Evolutionary conservation across 169 alveolate species (phyloP).

Genomic region (Plasmodium inui): DNA sequence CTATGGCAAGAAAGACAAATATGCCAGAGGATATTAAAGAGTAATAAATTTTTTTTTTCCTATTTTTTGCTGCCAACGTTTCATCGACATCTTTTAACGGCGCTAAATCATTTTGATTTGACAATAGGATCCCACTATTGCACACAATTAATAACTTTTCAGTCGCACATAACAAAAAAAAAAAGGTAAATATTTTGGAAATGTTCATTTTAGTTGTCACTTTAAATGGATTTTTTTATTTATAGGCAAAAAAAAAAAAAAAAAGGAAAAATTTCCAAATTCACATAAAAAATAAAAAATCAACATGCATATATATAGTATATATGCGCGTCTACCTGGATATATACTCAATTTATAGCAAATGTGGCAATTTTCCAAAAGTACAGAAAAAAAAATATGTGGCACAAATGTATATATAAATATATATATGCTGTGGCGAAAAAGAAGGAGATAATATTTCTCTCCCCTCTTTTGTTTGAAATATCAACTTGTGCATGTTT

Average conservation of each 20-base stretch:
- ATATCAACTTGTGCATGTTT: neutral
- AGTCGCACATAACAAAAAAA: conserved; percentile 11
- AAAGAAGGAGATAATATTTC: neutral
- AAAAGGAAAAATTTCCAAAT: neutral
- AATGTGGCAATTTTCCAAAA: neutral
- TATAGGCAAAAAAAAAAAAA: neutral
- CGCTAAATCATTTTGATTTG: neutral
- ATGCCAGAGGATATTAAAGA: conserved; percentile 25
- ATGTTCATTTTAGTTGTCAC: conserved; percentile 14
- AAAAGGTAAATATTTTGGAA: conserved; percentile 1
- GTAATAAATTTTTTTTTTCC: conserved; percentile 6
- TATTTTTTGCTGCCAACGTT: neutral
- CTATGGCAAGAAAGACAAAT: neutral
- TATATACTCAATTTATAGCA: neutral
- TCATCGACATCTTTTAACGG: conserved; percentile 14
- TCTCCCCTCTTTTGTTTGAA: neutral
- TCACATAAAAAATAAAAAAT: neutral
- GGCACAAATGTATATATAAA: neutral
- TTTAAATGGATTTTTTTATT: neutral
- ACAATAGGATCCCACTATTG: neutral
- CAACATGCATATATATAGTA: neutral
- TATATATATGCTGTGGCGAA: neutral
- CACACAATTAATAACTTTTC: conserved; percentile 3
- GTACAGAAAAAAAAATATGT: neutral
- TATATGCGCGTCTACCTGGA: neutral